Evolutionary conservation across 148 eudicot species (phyloP), one percentile per base, ranked within the genome.

Genomic region (Chenopodium quinoa): DNA sequence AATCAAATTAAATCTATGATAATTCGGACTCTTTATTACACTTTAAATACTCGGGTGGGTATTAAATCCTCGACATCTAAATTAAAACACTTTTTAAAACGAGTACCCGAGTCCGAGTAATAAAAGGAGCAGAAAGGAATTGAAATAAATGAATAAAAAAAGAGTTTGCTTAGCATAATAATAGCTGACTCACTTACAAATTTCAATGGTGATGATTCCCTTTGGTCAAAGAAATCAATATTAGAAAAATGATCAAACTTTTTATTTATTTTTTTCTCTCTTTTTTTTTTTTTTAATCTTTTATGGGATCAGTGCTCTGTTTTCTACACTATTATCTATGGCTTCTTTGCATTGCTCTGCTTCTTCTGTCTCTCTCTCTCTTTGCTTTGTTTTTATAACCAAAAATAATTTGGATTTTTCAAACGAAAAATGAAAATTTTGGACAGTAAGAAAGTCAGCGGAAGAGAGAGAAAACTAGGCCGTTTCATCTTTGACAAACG

Each of bases 181-280:
- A 73, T 81, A 81, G 86, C 84, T 86, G 86, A 84, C 86, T 71
- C 71, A 84, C 89, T 86, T 78, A 34, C 86, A 81, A 78, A 84
- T 65, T 75, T 86, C 83, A 81, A 81, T 81, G 82, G 84, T 70
- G 80, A 80, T 65, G 84, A 81, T 64, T 78, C 75, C 48, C 34
- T 72, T 78, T 19, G 81, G 78, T 77, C 79, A 81, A 82, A 78
- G 52, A 31, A 46, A 71, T 71, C 75, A 47, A 50, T 37, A 47
- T 56, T 56, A 46, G 3, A 67, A 75, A 12, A 23, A 40, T 37
- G 20, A 27, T 48, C 9, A 11, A 47, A 17, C 22, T 4, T n/a
- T 25, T 66, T 52, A 23, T 0, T 34, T 68, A n/a, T 37, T n/a
- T 52, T n/a, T 37, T 32, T 68, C 31, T 60, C 37, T 48, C 3